Evolutionary conservation across 495 filamentous ascomycete genomes (phyloP).

Genomic region (Podospora bellae-mahoneyi): DNA sequence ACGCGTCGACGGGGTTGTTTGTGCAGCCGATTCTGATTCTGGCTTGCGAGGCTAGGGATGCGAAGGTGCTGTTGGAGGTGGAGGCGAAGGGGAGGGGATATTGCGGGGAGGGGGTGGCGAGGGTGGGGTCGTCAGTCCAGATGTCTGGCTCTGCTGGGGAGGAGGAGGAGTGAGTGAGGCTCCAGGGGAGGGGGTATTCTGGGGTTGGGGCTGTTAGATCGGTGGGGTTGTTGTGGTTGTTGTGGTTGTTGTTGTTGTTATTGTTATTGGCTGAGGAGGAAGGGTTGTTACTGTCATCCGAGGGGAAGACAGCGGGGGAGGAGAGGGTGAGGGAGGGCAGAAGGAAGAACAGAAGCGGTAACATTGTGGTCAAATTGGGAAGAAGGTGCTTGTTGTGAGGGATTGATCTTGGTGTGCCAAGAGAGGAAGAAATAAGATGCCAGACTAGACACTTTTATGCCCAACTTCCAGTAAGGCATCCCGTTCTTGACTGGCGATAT

Average conservation of each 20-base stretch:
- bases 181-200: not conserved
- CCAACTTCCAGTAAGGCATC: not conserved
- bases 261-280: too few relatives aligned
- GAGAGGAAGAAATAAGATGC: not conserved
- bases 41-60: too few relatives aligned
- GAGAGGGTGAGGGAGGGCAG: not conserved
- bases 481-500: not conserved
- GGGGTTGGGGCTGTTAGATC: not conserved
- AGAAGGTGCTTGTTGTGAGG: not conserved
- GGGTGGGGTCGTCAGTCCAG: not conserved
- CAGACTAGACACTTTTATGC: not conserved
- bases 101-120: not conserved
- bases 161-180: not conserved
- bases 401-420: not conserved
- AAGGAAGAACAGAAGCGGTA: not conserved
- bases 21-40: constrained; percentile 2
- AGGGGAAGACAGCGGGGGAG: not conserved
- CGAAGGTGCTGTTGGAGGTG: not conserved
- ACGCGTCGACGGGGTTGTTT: not conserved
- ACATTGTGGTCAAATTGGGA: not conserved
- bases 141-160: not conserved
- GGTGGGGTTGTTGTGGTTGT: not conserved
- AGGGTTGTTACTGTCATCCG: too few relatives aligned
- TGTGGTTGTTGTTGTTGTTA: not conserved
- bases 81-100: not conserved